Percentiles rank a stretch among this genome's conserved stretches.
phyloP scores from a whole-genome alignment of 768 basidiomycete genomes.

The Coprinopsis cinerea region DNA sequence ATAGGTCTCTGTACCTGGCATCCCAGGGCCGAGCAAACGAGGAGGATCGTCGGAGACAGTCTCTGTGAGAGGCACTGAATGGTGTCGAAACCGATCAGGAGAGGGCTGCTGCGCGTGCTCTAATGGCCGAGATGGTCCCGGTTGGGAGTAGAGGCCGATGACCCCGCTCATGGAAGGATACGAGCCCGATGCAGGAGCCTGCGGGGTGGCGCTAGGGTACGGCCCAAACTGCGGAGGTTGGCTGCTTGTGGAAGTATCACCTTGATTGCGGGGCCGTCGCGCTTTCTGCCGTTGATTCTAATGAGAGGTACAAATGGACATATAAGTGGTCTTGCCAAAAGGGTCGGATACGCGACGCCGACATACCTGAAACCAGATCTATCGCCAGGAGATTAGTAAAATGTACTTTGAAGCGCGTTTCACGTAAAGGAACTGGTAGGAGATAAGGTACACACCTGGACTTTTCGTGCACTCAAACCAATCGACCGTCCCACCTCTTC shows the following conservation, averaged over 20 bases:
- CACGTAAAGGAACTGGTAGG: not conserved
- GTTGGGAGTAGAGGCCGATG: not conserved
- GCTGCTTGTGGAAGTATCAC: conserved; percentile 39
- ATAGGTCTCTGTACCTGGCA: conserved; percentile 35
- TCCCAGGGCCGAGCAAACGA: conserved; percentile 49
- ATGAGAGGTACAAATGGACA: conserved; percentile 13
- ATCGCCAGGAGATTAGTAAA: conserved; percentile 9
- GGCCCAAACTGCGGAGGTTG: conserved; percentile 60
- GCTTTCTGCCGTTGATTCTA: conserved; percentile 89
- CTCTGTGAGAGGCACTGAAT: not conserved
- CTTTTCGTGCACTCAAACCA: conserved; percentile 85
- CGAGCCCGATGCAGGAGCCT: not conserved
- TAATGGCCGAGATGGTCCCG: not conserved
- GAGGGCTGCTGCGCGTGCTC: not conserved
- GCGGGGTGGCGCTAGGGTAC: conserved; percentile 33
- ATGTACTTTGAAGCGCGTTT: conserved; percentile 11
- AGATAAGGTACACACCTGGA: conserved; percentile 56
- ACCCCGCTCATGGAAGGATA: conserved; percentile 7
- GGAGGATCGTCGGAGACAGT: conserved; percentile 1
- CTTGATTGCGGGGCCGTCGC: conserved; percentile 63
- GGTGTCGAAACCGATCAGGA: not conserved
- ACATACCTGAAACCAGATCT: conserved; percentile 88
- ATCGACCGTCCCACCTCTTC: conserved; percentile 85
- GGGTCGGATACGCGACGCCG: conserved; percentile 8
- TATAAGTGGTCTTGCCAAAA: conserved; percentile 16